Evolutionary conservation across 164 flowering plant genomes (phyloP).

Genomic region (Santalum album): DNA sequence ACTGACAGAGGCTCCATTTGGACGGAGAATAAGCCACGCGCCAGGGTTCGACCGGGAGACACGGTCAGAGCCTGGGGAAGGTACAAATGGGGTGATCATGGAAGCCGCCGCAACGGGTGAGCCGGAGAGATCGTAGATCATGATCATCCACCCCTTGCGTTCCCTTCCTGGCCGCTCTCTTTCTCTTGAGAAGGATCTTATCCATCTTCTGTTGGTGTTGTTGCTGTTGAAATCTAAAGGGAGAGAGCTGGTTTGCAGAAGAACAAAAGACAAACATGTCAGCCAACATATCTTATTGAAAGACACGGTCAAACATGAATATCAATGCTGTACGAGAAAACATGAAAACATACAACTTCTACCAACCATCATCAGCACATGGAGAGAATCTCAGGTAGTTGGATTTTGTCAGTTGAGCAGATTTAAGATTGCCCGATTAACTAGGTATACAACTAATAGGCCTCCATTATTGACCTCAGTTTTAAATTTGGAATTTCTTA

Average conservation of each 20-base stretch:
- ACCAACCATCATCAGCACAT: background rate
- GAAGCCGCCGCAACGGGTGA: slow-evolving; percentile 95
- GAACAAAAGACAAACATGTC: background rate
- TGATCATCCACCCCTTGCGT: slow-evolving; percentile 94
- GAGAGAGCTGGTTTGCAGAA: slow-evolving; percentile 43
- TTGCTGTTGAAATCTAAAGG: slow-evolving; percentile 37
- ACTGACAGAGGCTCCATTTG: slow-evolving; percentile 46
- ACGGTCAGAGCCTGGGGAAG: slow-evolving; percentile 77
- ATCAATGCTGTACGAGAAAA: background rate
- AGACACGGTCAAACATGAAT: background rate
- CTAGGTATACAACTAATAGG: background rate
- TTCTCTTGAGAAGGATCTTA: slow-evolving; percentile 41
- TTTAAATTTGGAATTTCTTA: background rate
- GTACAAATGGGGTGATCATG: slow-evolving; percentile 91
- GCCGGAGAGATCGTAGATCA: slow-evolving; percentile 81
- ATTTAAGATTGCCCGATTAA: slow-evolving; percentile 10
- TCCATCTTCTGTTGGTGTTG: slow-evolving; percentile 39
- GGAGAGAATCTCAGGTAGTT: background rate
- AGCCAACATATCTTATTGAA: background rate
- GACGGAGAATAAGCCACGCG: slow-evolving; percentile 89
- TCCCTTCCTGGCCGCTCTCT: slow-evolving; percentile 46
- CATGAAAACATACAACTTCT: background rate
- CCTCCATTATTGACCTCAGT: background rate
- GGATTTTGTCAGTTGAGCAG: slow-evolving; percentile 4
- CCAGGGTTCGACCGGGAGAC: slow-evolving; percentile 91